These are phyloP conservation scores for Trebouxiophyceae sp. DNA, from an alignment of 163 green algal species.

Conservation along the genomic window DNA sequence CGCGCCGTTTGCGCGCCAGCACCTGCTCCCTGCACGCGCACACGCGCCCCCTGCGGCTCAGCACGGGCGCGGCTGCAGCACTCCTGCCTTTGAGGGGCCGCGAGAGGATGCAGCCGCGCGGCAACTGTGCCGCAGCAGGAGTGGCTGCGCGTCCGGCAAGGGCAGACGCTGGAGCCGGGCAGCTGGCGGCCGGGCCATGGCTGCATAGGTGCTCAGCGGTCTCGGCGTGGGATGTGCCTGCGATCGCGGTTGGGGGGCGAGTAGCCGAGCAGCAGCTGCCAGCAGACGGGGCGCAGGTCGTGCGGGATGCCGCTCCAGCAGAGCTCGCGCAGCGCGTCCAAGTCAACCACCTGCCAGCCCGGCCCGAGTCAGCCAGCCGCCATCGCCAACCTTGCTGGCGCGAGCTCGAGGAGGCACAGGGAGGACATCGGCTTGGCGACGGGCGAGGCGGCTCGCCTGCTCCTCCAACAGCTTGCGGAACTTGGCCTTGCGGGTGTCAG, in stretches of 20 bases:
- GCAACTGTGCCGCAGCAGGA: slow-evolving; percentile 17
- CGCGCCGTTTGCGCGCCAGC: slow-evolving; percentile 61
- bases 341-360: slow-evolving; percentile 54
- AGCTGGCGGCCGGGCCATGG: too few relatives aligned
- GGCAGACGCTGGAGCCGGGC: background rate
- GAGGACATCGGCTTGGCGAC: too few relatives aligned
- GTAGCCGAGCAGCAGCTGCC: slow-evolving; percentile 84
- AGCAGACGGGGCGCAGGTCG: slow-evolving; percentile 62
- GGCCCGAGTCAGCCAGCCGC: too few relatives aligned
- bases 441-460: slow-evolving; percentile 11
- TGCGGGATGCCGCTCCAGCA: slow-evolving; percentile 75
- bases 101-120: too few relatives aligned
- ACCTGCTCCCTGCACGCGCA: slow-evolving; percentile 31
- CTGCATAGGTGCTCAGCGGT: too few relatives aligned
- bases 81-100: too few relatives aligned
- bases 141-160: background rate
- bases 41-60: too few relatives aligned
- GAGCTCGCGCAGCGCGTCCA: slow-evolving; percentile 69
- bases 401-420: too few relatives aligned
- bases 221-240: too few relatives aligned
- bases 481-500: slow-evolving; percentile 37
- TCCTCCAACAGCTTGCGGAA: slow-evolving; percentile 51
- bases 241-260: slow-evolving; percentile 61
- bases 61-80: too few relatives aligned
- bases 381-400: too few relatives aligned